These are phyloP conservation scores for Adansonia grandidieri DNA, from an alignment of 441 rosid genomes.

Conservation along the genomic window DNA sequence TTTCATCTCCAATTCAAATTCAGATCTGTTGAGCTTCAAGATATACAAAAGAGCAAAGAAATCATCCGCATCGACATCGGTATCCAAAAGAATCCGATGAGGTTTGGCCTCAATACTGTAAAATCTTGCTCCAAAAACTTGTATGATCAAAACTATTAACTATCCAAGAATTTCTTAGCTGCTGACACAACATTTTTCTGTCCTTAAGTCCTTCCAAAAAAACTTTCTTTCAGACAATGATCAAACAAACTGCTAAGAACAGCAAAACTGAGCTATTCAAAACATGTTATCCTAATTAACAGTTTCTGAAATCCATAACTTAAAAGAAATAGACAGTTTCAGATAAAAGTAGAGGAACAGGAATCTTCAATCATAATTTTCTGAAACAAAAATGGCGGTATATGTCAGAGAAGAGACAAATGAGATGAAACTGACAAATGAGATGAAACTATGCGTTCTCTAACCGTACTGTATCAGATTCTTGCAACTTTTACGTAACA, in stretches of 20 bases:
- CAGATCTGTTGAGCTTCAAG: slow-evolving; percentile 78
- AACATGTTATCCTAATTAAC: slow-evolving; percentile 1
- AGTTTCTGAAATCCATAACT: not conserved
- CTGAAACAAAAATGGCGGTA: not conserved
- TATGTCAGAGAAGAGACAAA: not conserved
- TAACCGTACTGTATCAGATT: not conserved
- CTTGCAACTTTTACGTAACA: not conserved
- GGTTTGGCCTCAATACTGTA: slow-evolving; percentile 36
- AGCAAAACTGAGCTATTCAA: not conserved
- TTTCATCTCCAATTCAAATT: slow-evolving; percentile 71
- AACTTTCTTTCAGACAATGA: not conserved
- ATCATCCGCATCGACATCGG: slow-evolving; percentile 92
- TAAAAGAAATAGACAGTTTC: not conserved
- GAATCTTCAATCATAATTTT: not conserved
- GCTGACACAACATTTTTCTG: slow-evolving; percentile 34
- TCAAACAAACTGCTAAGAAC: slow-evolving; percentile 1
- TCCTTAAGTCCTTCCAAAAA: not conserved
- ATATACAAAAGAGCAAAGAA: slow-evolving; percentile 83
- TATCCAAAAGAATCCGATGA: slow-evolving; percentile 69
- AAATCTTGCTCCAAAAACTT: slow-evolving; percentile 29
- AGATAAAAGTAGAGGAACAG: not conserved
- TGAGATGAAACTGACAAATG: slow-evolving; percentile 5
- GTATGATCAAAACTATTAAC: slow-evolving; percentile 32
- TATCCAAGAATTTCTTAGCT: slow-evolving; percentile 22
- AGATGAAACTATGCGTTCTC: slow-evolving; percentile 18